phyloP scores from a whole-genome alignment of 176 grass and related monocot genomes.

The Hsuehochloa calcarea region DNA sequence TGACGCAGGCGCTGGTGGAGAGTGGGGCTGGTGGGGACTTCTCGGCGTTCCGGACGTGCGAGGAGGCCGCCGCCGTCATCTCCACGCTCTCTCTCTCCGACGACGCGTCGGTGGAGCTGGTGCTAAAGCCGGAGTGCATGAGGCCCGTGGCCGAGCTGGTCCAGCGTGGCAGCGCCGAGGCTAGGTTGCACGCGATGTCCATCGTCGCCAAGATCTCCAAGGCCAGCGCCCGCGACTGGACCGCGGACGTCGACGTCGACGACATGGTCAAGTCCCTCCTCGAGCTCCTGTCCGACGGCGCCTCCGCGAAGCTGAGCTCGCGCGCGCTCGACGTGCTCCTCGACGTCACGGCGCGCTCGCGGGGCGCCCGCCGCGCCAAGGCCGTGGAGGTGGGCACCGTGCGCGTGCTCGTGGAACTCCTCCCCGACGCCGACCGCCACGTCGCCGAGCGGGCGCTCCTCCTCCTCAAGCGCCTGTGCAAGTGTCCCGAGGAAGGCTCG shows the following conservation, averaged over 20 bases:
- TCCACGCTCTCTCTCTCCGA: constrained; percentile 37
- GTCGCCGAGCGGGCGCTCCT: constrained; percentile 58
- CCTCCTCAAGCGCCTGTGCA: constrained; percentile 70
- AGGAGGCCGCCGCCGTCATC: constrained; percentile 56
- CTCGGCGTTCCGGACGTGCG: constrained; percentile 48
- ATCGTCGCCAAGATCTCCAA: constrained; percentile 55
- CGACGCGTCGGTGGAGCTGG: constrained; percentile 36
- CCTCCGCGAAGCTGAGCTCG: constrained; percentile 65
- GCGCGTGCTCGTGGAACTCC: constrained; percentile 60
- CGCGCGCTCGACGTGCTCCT: constrained; percentile 59
- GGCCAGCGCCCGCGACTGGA: constrained; percentile 48
- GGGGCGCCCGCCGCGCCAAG: constrained; percentile 22
- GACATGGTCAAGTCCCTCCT: constrained; percentile 62
- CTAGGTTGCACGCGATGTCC: constrained; percentile 56
- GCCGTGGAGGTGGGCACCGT: constrained; percentile 60
- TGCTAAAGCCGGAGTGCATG: constrained; percentile 56
- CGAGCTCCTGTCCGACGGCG: constrained; percentile 78
- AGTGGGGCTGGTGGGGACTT: constrained; percentile 38
- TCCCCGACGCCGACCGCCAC: constrained; percentile 51
- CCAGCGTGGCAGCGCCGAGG: constrained; percentile 68
- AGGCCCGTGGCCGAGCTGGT: constrained; percentile 51
- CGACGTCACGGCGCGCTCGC: constrained; percentile 42
- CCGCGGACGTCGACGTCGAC: not conserved
- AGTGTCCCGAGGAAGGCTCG: constrained; percentile 61
- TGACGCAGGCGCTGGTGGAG: constrained; percentile 31